A percentile compares a stretch with the other conserved stretches of the same genome.
phyloP scores from a whole-genome alignment of 2,329 filamentous ascomycete species.

The Coccinonectria pachysandricola region DNA sequence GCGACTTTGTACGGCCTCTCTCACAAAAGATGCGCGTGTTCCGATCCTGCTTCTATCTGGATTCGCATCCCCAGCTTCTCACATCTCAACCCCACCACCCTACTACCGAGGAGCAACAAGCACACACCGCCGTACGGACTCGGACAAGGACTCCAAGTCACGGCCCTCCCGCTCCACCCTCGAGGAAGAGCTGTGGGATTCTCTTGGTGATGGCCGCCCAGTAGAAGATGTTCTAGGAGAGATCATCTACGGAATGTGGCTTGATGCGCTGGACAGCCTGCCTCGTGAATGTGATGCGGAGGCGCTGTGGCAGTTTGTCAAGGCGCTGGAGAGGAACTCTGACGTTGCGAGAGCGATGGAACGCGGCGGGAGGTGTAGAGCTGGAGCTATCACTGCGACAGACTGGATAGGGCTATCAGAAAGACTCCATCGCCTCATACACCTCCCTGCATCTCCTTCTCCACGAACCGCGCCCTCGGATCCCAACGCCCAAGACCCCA shows the following conservation, averaged over 20 bases:
- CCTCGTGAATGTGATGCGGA: conserved; percentile 7
- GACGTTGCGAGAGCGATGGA: conserved; percentile 13
- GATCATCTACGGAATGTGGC: conserved; percentile 18
- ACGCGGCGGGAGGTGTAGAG: conserved; percentile 6
- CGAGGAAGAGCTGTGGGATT: conserved; percentile 12
- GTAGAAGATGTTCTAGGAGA: conserved; percentile 14
- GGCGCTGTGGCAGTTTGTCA: conserved; percentile 11
- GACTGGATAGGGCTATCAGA: conserved; percentile 15
- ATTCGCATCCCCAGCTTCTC: conserved; percentile 5
- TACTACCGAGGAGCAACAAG: no score
- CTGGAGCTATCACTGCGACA: conserved; percentile 5
- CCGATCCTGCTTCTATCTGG: conserved; percentile 16
- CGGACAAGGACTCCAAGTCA: not conserved
- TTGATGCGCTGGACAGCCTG: conserved; percentile 12
- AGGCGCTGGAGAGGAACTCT: conserved; percentile 17
- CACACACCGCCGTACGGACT: conserved; percentile 1
- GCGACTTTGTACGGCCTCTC: conserved; percentile 13
- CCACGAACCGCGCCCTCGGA: conserved; percentile 1
- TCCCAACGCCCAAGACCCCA: conserved; percentile 17
- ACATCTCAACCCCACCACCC: conserved; percentile 3
- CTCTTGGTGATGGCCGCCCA: conserved; percentile 7
- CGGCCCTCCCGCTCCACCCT: conserved; percentile 7
- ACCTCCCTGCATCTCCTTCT: conserved; percentile 9
- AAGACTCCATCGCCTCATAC: conserved; percentile 14
- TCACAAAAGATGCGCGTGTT: conserved; percentile 11